phyloP scores from a whole-genome alignment of 192 early-diverging fungal genomes.

The Physocladia obscura region DNA sequence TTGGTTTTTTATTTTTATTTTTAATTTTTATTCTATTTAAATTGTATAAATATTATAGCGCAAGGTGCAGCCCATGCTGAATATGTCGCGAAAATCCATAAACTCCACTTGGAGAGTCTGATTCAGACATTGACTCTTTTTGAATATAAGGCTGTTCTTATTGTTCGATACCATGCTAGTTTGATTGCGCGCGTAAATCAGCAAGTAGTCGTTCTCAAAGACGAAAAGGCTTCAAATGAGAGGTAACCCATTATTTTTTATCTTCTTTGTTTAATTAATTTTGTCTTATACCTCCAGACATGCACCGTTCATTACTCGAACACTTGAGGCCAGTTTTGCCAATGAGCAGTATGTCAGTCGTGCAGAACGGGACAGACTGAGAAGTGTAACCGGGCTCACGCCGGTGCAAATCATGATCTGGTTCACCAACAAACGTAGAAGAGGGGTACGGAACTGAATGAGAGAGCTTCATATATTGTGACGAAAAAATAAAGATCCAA shows the following conservation, averaged over 20 bases:
- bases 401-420: slow-evolving; percentile 21
- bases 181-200: slow-evolving; percentile 22
- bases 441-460: no score
- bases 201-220: no score
- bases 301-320: slow-evolving; percentile 1
- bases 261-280: no score
- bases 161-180: slow-evolving; percentile 17
- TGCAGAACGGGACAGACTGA: slow-evolving; percentile 17
- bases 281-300: slow-evolving; percentile 1
- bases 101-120: background rate
- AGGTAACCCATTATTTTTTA: no score
- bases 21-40: background rate
- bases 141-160: slow-evolving; percentile 13
- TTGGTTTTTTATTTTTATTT: background rate
- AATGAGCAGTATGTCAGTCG: background rate
- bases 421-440: slow-evolving; percentile 21
- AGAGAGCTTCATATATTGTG: no score
- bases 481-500: no score
- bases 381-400: background rate
- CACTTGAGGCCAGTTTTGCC: slow-evolving; percentile 9
- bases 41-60: background rate
- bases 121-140: slow-evolving; percentile 1
- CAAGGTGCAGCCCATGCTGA: background rate
- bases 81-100: slow-evolving; percentile 4
- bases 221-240: no score